Evolutionary conservation across 768 basidiomycete genomes (phyloP).

Genomic region (Leccinum subgranulosum): DNA sequence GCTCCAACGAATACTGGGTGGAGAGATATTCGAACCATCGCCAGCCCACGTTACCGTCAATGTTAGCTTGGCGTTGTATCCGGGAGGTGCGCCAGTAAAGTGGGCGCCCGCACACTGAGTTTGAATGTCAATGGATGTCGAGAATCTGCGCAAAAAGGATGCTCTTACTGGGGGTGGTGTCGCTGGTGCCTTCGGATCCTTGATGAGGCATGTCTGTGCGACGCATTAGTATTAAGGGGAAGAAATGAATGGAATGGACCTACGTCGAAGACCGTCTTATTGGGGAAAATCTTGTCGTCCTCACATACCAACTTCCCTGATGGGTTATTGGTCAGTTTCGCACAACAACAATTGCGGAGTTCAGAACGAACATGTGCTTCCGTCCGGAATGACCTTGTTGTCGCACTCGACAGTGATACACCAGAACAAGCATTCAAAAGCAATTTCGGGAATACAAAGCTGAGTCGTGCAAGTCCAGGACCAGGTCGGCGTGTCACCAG

Average conservation of each 20-base stretch:
- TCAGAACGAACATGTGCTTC: slow-evolving; percentile 3
- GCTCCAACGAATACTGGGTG: background rate
- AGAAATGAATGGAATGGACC: background rate
- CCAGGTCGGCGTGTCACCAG: background rate
- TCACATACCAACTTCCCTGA: slow-evolving; percentile 4
- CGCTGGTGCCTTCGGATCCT: background rate
- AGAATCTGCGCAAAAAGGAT: background rate
- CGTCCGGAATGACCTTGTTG: slow-evolving; percentile 1
- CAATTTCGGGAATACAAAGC: background rate
- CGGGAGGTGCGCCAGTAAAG: background rate
- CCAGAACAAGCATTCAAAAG: background rate
- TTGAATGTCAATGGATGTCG: background rate
- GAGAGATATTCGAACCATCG: background rate
- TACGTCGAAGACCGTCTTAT: slow-evolving; percentile 6
- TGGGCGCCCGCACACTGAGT: background rate
- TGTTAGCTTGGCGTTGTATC: background rate
- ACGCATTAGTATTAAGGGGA: background rate
- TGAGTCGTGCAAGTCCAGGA: background rate
- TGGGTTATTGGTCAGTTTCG: background rate
- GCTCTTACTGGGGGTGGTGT: background rate
- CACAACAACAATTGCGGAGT: background rate
- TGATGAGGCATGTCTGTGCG: background rate
- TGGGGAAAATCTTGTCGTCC: slow-evolving; percentile 4
- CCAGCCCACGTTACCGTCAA: background rate
- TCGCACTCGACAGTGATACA: slow-evolving; percentile 1